Evolutionary conservation across 176 grass and related monocot genomes (phyloP), one percentile per base, ranked within the genome.

Genomic region (Cenchrus fungigraminus): DNA sequence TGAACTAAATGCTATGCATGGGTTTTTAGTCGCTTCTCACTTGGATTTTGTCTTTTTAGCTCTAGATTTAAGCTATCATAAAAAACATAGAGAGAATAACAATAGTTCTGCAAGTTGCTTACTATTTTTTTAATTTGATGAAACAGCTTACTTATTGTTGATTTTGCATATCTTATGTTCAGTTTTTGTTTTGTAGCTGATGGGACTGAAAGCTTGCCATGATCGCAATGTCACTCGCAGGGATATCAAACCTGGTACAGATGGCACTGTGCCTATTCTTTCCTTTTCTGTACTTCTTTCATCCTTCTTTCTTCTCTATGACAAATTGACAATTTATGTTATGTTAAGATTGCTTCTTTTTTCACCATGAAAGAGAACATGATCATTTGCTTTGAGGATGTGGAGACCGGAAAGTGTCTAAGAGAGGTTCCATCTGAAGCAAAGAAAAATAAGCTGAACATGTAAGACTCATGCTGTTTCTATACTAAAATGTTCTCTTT

Each of bases 341-440:
- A 82, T 80, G 29, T 63, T 98, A 78, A 98, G 85, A 73, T 70
- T 75, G 6, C 19, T 79, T 83, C 34, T 87, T 83, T 82, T 79
- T 88, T 42, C 57, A 3, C 79, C 52, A 83, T 88, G 64, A 76
- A 86, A 98, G 96, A 95, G 83, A 98, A 98, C 80, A 98, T 95
- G 96, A 98, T 98, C 40, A 79, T 98, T 74, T 98, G 96, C 88
- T 93, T 98, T 86, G 96, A 98, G 91, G 93, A 95, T 78, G 57
- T 92, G 79, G 83, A 95, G 64, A 92, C 91, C 71, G 96, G 93
- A 84, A 93, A 77, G 61, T 98, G 96, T 87, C 87, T 88, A 78
- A 91, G 91, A 88, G 89, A 98, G 65, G 85, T 94, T 88, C 91
- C 91, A 52, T 76, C 69, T 68, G 85, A 80, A 78, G 83, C 82